These are phyloP conservation scores for Kregervanrija pseudodelftensis DNA, from an alignment of 805 yeast species.

Conservation along the genomic window DNA sequence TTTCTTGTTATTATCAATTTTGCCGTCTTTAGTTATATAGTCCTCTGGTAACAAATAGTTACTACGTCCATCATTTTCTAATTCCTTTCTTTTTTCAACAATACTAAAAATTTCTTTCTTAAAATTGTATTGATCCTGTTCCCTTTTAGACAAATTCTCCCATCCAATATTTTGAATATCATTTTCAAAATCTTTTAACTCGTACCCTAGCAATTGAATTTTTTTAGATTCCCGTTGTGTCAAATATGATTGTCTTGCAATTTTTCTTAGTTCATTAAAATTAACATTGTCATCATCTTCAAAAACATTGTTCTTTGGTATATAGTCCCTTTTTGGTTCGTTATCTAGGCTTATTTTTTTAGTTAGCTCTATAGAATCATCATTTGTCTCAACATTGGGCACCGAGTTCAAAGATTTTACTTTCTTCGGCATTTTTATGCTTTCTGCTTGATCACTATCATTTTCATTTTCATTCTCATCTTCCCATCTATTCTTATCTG, in stretches of 20 bases:
- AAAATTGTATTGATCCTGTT: conserved; percentile 42
- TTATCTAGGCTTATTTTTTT: conserved; percentile 1
- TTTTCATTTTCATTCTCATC: no score
- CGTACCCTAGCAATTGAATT: conserved; percentile 35
- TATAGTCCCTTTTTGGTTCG: conserved; percentile 1
- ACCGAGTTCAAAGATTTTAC: no score
- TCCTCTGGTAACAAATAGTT: conserved; percentile 53
- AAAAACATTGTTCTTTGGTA: conserved; percentile 2
- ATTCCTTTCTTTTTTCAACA: conserved; percentile 33
- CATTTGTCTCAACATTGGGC: no score
- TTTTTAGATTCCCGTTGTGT: conserved; percentile 42
- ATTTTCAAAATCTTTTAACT: conserved; percentile 41
- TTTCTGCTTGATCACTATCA: no score
- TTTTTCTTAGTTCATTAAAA: conserved; percentile 30
- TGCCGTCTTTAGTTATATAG: conserved; percentile 43
- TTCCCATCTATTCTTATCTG: no score
- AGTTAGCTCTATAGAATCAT: not conserved
- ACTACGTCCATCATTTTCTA: conserved; percentile 14
- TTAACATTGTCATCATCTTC: conserved; percentile 12
- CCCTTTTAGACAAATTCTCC: conserved; percentile 41
- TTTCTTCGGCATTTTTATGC: no score
- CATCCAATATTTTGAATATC: conserved; percentile 48
- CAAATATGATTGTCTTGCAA: conserved; percentile 44
- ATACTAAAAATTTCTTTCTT: conserved; percentile 44
- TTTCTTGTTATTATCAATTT: conserved; percentile 48